A percentile compares a stretch with the other conserved stretches of the same genome.
Evolutionary conservation across 2,329 filamentous ascomycete genomes (phyloP).

Genomic region (Daldinia sp.): DNA sequence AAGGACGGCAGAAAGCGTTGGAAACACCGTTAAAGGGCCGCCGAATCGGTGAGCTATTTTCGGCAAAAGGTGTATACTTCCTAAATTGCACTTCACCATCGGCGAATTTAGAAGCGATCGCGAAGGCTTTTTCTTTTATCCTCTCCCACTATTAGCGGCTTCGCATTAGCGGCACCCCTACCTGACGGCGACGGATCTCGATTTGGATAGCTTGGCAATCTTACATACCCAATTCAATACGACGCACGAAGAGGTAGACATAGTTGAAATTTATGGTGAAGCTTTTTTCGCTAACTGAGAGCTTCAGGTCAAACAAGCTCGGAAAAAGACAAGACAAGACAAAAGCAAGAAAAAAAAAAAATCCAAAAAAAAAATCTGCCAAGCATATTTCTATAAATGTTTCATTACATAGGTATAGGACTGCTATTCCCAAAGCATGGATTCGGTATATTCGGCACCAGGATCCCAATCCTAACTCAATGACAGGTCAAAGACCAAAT

Average conservation of each 20-base stretch:
- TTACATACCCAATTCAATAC: constrained; percentile 23
- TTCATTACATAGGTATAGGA: constrained; percentile 35
- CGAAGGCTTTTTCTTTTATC: not conserved
- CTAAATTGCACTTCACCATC: constrained; percentile 30
- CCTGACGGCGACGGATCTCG: constrained; percentile 22
- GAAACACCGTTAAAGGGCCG: constrained; percentile 7
- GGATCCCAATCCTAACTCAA: constrained; percentile 36
- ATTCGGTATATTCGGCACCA: constrained; percentile 38
- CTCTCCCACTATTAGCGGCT: constrained; percentile 7
- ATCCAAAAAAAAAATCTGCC: too few relatives aligned
- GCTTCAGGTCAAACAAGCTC: constrained; percentile 25
- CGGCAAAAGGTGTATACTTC: constrained; percentile 32
- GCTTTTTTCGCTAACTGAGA: constrained; percentile 37
- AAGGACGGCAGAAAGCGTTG: constrained; percentile 21
- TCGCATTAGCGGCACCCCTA: constrained; percentile 21
- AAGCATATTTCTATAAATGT: constrained; percentile 26
- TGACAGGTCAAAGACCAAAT: constrained; percentile 28
- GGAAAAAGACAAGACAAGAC: too few relatives aligned
- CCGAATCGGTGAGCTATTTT: constrained; percentile 33
- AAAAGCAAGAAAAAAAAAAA: too few relatives aligned
- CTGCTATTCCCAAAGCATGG: constrained; percentile 33
- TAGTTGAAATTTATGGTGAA: constrained; percentile 16
- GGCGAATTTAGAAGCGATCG: constrained; percentile 9
- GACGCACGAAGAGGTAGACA: constrained; percentile 14
- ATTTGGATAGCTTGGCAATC: constrained; percentile 15